phyloP scores from a whole-genome alignment of 345 rosid genomes.

The Populus pruinosa region DNA sequence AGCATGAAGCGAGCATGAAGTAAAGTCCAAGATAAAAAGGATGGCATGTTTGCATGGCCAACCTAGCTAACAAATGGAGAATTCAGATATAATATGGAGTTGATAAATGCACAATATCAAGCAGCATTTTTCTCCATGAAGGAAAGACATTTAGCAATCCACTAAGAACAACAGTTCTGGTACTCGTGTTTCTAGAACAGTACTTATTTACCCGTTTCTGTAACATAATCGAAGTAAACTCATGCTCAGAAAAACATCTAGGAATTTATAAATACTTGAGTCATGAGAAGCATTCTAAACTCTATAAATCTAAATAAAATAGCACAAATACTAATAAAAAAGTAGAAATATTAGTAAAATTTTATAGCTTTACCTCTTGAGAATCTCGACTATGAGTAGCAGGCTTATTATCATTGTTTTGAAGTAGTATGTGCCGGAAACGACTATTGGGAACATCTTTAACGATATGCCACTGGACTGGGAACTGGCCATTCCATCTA shows the following conservation, averaged over 20 bases:
- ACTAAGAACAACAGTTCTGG: no score
- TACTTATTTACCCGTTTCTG: no score
- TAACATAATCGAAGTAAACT: no score
- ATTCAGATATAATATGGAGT: no score
- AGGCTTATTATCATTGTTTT: conserved; percentile 73
- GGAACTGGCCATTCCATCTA: conserved; percentile 81
- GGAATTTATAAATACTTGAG: neutral
- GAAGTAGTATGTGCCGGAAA: conserved; percentile 58
- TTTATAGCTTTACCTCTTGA: conserved; percentile 49
- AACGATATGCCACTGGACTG: conserved; percentile 64
- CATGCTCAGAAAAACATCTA: no score
- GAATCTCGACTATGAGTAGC: conserved; percentile 78
- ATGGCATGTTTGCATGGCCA: neutral
- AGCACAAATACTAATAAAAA: neutral
- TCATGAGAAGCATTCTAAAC: neutral
- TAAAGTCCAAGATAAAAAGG: neutral
- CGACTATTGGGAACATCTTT: conserved; percentile 72
- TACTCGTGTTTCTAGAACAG: no score
- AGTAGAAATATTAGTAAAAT: neutral
- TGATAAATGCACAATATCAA: no score
- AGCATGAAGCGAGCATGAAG: no score
- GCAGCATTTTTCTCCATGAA: no score
- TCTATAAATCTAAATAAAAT: neutral
- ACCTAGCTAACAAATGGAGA: no score
- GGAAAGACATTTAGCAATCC: no score